Base-by-base conservation (phyloP, 352 stramenopile species). In the Globisporangium sylvaticum region DNA sequence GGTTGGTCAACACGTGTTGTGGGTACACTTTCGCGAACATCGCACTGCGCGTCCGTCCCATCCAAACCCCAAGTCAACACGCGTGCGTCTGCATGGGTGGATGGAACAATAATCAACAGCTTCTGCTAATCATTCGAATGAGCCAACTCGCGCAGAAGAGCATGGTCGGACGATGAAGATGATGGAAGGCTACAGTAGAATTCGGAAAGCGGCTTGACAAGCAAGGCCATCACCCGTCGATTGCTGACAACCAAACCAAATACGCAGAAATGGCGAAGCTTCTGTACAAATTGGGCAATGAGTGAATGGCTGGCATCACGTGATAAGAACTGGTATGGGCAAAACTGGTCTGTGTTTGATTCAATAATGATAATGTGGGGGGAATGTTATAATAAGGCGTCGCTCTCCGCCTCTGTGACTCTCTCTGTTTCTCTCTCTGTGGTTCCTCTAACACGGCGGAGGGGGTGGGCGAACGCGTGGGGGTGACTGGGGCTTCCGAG, bases 361-460 rank as follows among this genome's bases (percentile, higher is more conserved):
- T 60, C 18, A 60, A 60, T 65, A 65, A 65, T 65, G 59, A 65
- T 65, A 65, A 55, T 57, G 44, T 54, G 10, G 24, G 14, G 14
- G 22, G 24, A n/a, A 31, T 50, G 54, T 18, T 60, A 42, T 32
- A 60, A 60, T 32, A 32, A 44, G 54, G 29, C 29, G 54, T 42
- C 54, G 18, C n/a, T 34, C 5, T 60, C 8, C 27, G 18, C 54
- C 54, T 60, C 34, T 32, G 22, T 34, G n/a, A 20, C 27, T 56
- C 50, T 29, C 14, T 56, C 48, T 32, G 1, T 39, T 12, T 24
- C 29, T 59, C 8, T 48, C 20, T 61, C 29, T 44, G 5, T 60
- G 54, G 15, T 22, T 50, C 42, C 20, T 50, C 42, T 50, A 55
- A 29, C 8, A 55, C 18, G n/a, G 18, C 29, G 52, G 10, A 44